Percentiles rank a stretch among this genome's conserved stretches.
These are phyloP conservation scores for Penicillium samsonianum DNA, from an alignment of 495 filamentous ascomycete species.

Conservation along the genomic window DNA sequence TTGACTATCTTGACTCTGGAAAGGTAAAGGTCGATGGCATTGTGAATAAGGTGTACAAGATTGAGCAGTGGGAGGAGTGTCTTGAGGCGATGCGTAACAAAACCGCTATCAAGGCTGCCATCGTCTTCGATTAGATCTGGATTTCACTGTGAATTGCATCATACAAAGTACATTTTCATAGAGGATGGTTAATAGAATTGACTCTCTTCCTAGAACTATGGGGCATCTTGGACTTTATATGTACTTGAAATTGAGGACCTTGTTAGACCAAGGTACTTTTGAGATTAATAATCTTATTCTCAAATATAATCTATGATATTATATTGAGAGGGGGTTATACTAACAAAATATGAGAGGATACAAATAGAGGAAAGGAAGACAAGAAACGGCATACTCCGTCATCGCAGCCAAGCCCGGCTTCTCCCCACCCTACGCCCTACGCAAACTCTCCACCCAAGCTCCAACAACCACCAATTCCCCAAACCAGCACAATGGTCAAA, in stretches of 20 bases:
- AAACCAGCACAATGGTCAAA: slow-evolving; percentile 60
- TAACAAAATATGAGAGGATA: background rate
- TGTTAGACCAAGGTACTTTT: slow-evolving; percentile 5
- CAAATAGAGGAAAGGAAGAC: too few relatives aligned
- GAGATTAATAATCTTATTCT: background rate
- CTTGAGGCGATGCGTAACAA: slow-evolving; percentile 58
- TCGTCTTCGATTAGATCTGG: slow-evolving; percentile 63
- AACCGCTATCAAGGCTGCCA: slow-evolving; percentile 70
- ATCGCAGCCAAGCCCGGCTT: background rate
- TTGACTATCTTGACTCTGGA: slow-evolving; percentile 67
- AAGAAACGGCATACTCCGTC: background rate
- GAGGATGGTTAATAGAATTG: slow-evolving; percentile 15
- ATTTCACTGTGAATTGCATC: background rate
- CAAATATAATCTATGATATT: background rate
- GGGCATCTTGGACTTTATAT: background rate
- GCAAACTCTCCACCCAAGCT: slow-evolving; percentile 10
- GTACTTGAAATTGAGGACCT: slow-evolving; percentile 12
- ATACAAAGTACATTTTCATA: background rate
- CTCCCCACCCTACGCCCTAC: background rate
- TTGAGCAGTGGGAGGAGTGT: slow-evolving; percentile 48
- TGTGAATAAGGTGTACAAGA: slow-evolving; percentile 54
- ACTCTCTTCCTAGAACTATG: slow-evolving; percentile 6
- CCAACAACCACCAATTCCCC: slow-evolving; percentile 11
- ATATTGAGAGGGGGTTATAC: background rate
- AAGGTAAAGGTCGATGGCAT: slow-evolving; percentile 62